Percentiles rank a stretch among this genome's conserved stretches.
Conservation (phyloP, 129 eudicot genomes). For the Centella asiatica region DNA sequence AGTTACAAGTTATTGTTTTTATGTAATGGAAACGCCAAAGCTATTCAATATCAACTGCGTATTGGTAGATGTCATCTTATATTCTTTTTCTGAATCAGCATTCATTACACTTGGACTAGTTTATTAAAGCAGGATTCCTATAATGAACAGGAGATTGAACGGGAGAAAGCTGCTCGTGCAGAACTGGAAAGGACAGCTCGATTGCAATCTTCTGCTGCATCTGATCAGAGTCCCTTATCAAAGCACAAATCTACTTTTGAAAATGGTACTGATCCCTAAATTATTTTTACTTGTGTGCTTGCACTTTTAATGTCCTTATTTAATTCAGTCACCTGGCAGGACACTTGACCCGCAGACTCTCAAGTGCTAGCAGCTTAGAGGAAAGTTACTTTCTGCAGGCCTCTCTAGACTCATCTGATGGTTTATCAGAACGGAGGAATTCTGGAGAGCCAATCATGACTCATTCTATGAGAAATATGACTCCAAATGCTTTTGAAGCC, state of each 20-base stretch:
- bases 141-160: constrained; percentile 60
- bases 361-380: constrained; percentile 85
- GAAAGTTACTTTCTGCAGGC: constrained; percentile 81
- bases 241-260: constrained; percentile 43
- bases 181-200: constrained; percentile 67
- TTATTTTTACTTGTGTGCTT: neutral
- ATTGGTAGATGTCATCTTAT: neutral
- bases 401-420: constrained; percentile 58
- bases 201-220: constrained; percentile 32
- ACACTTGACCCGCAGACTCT: constrained; percentile 54
- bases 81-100: neutral
- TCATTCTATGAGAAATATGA: constrained; percentile 64
- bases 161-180: constrained; percentile 64
- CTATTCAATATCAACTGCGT: neutral
- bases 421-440: constrained; percentile 50
- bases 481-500: constrained; percentile 63
- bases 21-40: neutral
- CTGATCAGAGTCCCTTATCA: constrained; percentile 42
- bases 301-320: neutral
- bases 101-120: neutral
- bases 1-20: neutral
- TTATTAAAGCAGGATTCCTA: constrained; percentile 10
- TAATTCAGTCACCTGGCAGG: constrained; percentile 33
- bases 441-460: constrained; percentile 47
- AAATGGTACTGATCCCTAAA: constrained; percentile 38